Evolutionary conservation across 2,329 filamentous ascomycete species (phyloP).

Genomic region (Aspergillus floridensis): DNA sequence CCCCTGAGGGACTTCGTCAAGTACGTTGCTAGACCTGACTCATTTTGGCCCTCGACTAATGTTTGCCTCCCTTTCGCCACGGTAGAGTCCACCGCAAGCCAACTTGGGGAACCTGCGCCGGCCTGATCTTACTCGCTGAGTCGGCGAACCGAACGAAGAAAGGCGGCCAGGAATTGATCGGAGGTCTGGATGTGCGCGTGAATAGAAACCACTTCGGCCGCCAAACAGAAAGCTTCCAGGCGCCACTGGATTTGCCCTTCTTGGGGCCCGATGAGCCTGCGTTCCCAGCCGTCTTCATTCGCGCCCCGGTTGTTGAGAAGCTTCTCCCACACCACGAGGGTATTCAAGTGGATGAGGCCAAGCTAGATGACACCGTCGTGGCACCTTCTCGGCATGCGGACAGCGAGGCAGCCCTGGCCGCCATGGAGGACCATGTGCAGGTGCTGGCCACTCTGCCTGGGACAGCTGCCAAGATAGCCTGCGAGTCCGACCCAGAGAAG

Average conservation of each 20-base stretch:
- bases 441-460: conserved; percentile 58
- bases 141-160: conserved; percentile 84
- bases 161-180: conserved; percentile 89
- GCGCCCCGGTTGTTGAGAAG: conserved; percentile 88
- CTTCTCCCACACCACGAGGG: conserved; percentile 58
- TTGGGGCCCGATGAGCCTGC: conserved; percentile 47
- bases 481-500: conserved; percentile 41
- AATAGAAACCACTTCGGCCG: conserved; percentile 94
- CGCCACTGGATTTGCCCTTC: conserved; percentile 70
- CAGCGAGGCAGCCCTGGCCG: conserved; percentile 44
- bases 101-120: conserved; percentile 94
- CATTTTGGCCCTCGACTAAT: conserved; percentile 12
- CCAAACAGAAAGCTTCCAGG: conserved; percentile 88
- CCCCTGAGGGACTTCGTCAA: conserved; percentile 88
- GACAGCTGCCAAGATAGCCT: conserved; percentile 49
- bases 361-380: conserved; percentile 52
- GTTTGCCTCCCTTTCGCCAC: conserved; percentile 3
- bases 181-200: conserved; percentile 84
- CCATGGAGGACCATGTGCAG: conserved; percentile 53
- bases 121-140: conserved; percentile 85
- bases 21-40: conserved; percentile 48
- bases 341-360: conserved; percentile 51
- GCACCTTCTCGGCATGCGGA: conserved; percentile 55
- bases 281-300: conserved; percentile 87
- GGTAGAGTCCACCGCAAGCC: conserved; percentile 70